These are phyloP conservation scores for Alternaria gaisen DNA, from an alignment of 2,329 filamentous ascomycete genomes.

Conservation along the genomic window DNA sequence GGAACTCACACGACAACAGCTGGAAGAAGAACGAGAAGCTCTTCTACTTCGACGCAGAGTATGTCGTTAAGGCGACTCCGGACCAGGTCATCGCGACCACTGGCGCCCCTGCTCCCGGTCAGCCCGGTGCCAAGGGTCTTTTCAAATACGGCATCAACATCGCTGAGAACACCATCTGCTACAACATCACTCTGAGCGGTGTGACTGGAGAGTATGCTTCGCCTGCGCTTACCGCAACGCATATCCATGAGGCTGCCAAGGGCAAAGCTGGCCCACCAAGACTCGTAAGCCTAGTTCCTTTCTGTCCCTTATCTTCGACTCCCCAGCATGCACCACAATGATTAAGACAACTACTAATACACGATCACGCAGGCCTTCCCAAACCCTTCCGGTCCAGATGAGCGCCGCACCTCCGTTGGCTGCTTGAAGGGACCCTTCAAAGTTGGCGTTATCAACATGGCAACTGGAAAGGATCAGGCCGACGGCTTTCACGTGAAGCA, in stretches of 20 bases:
- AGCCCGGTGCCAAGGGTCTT: conserved; percentile 57
- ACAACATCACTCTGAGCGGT: conserved; percentile 61
- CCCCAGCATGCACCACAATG: neutral
- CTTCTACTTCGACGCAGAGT: conserved; percentile 60
- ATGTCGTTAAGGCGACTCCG: conserved; percentile 59
- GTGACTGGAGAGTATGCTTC: conserved; percentile 63
- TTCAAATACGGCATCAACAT: conserved; percentile 65
- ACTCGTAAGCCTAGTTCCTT: conserved; percentile 44
- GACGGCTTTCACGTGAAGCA: conserved; percentile 59
- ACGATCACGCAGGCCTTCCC: conserved; percentile 22
- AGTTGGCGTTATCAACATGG: conserved; percentile 43
- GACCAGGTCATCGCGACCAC: conserved; percentile 60
- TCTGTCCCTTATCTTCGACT: neutral
- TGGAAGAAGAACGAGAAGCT: conserved; percentile 37
- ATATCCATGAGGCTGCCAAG: conserved; percentile 61
- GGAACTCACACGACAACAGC: conserved; percentile 26
- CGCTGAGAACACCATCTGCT: conserved; percentile 55
- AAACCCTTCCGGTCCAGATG: conserved; percentile 51
- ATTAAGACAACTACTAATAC: neutral
- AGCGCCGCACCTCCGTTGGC: conserved; percentile 33
- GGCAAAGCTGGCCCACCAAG: conserved; percentile 62
- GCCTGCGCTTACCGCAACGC: conserved; percentile 62
- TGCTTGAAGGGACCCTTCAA: conserved; percentile 43
- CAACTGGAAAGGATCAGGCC: conserved; percentile 54
- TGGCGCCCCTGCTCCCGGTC: conserved; percentile 51